These are phyloP conservation scores for Ceratocystis eucalypticola DNA, from an alignment of 2,329 filamentous ascomycete genomes.

Conservation along the genomic window DNA sequence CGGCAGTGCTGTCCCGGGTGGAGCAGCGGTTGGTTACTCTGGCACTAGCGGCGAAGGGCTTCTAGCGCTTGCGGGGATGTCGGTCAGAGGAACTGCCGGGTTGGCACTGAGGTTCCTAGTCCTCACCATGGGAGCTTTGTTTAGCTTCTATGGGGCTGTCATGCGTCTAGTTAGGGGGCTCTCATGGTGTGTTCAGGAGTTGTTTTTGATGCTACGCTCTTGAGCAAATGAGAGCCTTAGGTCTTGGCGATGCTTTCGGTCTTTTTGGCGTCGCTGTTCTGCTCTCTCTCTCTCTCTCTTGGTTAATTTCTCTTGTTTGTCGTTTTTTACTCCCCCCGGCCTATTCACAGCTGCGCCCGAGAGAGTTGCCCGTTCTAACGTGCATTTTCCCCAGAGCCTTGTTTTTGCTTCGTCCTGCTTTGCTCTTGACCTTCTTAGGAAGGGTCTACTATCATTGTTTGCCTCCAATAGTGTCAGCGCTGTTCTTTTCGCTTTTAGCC, in stretches of 20 bases:
- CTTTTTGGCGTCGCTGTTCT: neutral
- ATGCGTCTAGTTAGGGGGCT: constrained; percentile 17
- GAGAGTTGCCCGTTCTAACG: constrained; percentile 8
- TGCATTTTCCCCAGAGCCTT: constrained; percentile 10
- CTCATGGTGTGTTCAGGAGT: constrained; percentile 18
- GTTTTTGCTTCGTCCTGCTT: neutral
- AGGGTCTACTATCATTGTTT: neutral
- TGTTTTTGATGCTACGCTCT: constrained; percentile 17
- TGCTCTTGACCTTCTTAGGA: neutral
- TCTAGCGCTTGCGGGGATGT: constrained; percentile 7
- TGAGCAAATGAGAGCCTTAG: neutral
- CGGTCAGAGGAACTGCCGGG: constrained; percentile 9
- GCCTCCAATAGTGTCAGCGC: neutral
- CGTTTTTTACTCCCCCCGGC: neutral
- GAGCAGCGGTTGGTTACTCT: constrained; percentile 3
- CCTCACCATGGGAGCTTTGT: constrained; percentile 17
- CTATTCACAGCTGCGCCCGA: neutral
- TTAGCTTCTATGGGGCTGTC: constrained; percentile 17
- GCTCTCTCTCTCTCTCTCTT: neutral
- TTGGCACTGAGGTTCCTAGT: constrained; percentile 16
- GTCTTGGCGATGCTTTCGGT: neutral
- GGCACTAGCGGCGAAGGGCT: neutral
- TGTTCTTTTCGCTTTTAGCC: too few species aligned
- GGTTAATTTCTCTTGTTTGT: neutral
- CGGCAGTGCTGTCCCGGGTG: constrained; percentile 5